Evolutionary conservation across 148 eudicot species (phyloP), one percentile per base, ranked within the genome.

Genomic region (Limonium bicolor): DNA sequence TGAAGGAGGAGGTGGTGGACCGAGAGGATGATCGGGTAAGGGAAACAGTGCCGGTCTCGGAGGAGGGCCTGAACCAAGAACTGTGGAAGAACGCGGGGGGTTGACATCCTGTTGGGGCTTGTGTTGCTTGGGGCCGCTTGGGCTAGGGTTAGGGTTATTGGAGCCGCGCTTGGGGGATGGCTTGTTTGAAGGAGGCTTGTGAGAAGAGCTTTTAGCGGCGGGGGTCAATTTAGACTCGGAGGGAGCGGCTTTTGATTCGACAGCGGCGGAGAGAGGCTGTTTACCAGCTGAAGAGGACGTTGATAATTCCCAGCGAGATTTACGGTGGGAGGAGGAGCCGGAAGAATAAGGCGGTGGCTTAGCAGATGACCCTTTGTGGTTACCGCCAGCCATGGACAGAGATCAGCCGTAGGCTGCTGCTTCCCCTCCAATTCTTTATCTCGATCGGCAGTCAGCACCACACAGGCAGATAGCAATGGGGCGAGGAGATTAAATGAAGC

Each of bases 1-100:
- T 1, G 71, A 31, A 0, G 92, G 92, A 13, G 74, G 73, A 1
- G 79, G 87, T 0, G 71, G 77, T 6, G 70, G 86, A 9, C 60
- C 71, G 16, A 50, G 18, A 1, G 46, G 27, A 5, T 12, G 38
- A 2, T 59, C 60, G 4, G 58, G 53, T 43, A 37, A 29, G 22
- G 62, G 53, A 32, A 51, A 42, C 30, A 64, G 54, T 31, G 69
- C 37, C 10, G 22, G 23, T 13, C 69, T 20, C 22, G 58, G 24
- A 11, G 60, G 43, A 46, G 63, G 53, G 25, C 46, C 41, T n/a
- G 41, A 53, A 11, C 49, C 31, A n/a, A n/a, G n/a, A 8, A 39
- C 6, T 50, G 55, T 37, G 54, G 22, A 25, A 57, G 35, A 15
- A 38, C 35, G 21, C 51, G 32, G 17, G 61, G 31, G 13, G 45